Evolutionary conservation across 805 yeast genomes (phyloP).

Genomic region (Wickerhamomyces tratensis): DNA sequence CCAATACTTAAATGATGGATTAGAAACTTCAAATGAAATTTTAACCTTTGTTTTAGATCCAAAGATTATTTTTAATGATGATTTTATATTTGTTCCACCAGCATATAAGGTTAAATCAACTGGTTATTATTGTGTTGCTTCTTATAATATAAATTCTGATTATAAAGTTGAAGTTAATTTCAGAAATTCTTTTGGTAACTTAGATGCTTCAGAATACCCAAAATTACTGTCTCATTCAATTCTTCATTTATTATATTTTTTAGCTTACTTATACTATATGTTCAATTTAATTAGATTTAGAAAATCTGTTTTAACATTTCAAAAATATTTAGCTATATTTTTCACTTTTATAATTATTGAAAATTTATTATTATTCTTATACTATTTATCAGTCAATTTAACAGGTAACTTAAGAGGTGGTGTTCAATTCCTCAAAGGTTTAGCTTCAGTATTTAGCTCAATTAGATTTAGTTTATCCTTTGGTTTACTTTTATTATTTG

Average conservation of each 20-base stretch:
- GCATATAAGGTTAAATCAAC: conserved; percentile 40
- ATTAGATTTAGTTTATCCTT: conserved; percentile 74
- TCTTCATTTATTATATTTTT: conserved; percentile 68
- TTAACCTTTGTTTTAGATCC: conserved; percentile 35
- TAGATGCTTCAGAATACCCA: conserved; percentile 81
- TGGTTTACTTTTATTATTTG: conserved; percentile 68
- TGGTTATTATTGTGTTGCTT: conserved; percentile 82
- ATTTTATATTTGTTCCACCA: conserved; percentile 33
- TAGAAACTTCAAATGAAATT: conserved; percentile 31
- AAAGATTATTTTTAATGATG: conserved; percentile 32
- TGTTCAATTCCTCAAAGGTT: conserved; percentile 58
- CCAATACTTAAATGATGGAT: conserved; percentile 40
- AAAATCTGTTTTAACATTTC: conserved; percentile 74
- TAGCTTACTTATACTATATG: conserved; percentile 64
- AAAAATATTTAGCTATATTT: conserved; percentile 76
- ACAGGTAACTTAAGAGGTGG: conserved; percentile 33
- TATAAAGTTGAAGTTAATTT: conserved; percentile 64
- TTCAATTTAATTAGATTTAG: conserved; percentile 75
- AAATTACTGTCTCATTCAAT: conserved; percentile 82
- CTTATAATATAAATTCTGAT: conserved; percentile 31
- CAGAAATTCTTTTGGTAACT: conserved; percentile 80
- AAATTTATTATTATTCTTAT: conserved; percentile 78
- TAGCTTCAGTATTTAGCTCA: conserved; percentile 67
- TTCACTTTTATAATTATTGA: conserved; percentile 71
- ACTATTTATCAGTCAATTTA: conserved; percentile 68